phyloP scores from a whole-genome alignment of 2,329 filamentous ascomycete species.

The Fusarium sp. region DNA sequence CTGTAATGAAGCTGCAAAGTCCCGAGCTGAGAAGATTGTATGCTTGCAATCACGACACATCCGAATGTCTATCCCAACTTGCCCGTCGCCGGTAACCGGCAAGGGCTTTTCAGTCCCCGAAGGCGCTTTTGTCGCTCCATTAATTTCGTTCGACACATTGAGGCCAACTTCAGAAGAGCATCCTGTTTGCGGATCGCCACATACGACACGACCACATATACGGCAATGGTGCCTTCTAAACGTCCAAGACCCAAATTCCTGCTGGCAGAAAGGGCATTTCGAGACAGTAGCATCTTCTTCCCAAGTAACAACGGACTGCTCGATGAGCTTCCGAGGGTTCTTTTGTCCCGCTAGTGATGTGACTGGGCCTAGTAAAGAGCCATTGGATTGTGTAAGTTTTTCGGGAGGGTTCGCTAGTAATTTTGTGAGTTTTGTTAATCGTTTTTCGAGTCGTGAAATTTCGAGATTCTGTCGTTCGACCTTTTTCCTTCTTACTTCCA shows the following conservation, averaged over 20 bases:
- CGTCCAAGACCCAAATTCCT: constrained; percentile 93
- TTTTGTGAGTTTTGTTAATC: constrained; percentile 88
- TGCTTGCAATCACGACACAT: constrained; percentile 90
- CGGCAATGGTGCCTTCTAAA: constrained; percentile 95
- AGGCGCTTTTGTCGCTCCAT: constrained; percentile 29
- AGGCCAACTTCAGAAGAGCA: constrained; percentile 88
- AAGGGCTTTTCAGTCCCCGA: constrained; percentile 55
- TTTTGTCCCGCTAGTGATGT: constrained; percentile 73
- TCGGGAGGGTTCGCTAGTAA: constrained; percentile 79
- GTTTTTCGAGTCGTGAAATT: constrained; percentile 88
- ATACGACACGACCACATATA: constrained; percentile 92
- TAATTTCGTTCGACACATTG: constrained; percentile 69
- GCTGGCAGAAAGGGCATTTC: constrained; percentile 92
- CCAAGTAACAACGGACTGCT: constrained; percentile 95
- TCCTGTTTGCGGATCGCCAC: constrained; percentile 82
- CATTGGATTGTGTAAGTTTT: constrained; percentile 62
- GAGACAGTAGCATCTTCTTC: constrained; percentile 85
- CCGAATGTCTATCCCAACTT: constrained; percentile 80
- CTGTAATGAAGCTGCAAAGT: constrained; percentile 77
- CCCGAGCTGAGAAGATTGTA: constrained; percentile 71
- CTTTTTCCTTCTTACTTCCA: constrained; percentile 74
- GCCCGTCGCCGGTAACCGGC: constrained; percentile 46
- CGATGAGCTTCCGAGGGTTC: constrained; percentile 80
- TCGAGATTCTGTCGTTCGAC: constrained; percentile 90
- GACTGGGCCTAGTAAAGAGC: constrained; percentile 68